A percentile compares a stretch with the other conserved stretches of the same genome.
These are phyloP conservation scores for Gomphus sp. DNA, from an alignment of 1,284 basidiomycete genomes.

Conservation along the genomic window DNA sequence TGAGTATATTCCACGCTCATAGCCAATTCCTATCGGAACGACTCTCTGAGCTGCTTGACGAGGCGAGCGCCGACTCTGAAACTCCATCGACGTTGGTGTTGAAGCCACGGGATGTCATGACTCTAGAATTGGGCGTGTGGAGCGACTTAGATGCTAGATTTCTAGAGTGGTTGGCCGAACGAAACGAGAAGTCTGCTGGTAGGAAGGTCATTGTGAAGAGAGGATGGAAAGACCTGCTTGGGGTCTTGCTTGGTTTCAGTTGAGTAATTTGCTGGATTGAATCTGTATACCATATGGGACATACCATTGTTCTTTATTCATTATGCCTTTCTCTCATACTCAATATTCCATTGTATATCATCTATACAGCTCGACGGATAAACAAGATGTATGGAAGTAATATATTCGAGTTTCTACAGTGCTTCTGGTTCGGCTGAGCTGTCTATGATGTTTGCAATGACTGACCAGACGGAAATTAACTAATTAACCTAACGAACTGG, in stretches of 20 bases:
- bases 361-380: too few relatives aligned
- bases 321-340: not conserved
- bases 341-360: too few relatives aligned
- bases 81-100: conserved; percentile 22
- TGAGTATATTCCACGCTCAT: conserved; percentile 67
- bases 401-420: too few relatives aligned
- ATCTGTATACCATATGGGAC: not conserved
- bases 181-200: conserved; percentile 41
- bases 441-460: too few relatives aligned
- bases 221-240: conserved; percentile 42
- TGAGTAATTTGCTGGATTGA: conserved; percentile 6
- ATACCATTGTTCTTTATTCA: not conserved
- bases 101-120: conserved; percentile 50
- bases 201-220: conserved; percentile 31
- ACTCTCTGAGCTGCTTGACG: conserved; percentile 43
- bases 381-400: too few relatives aligned
- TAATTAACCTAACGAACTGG: too few relatives aligned
- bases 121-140: conserved; percentile 63
- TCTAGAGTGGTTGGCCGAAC: conserved; percentile 62
- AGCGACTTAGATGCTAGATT: conserved; percentile 60
- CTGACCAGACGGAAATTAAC: too few relatives aligned
- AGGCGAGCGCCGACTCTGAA: conserved; percentile 15
- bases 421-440: too few relatives aligned
- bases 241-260: conserved; percentile 34
- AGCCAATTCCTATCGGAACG: conserved; percentile 41